Evolutionary conservation across 129 eudicot genomes (phyloP).

Genomic region (Ambrosia artemisiifolia): DNA sequence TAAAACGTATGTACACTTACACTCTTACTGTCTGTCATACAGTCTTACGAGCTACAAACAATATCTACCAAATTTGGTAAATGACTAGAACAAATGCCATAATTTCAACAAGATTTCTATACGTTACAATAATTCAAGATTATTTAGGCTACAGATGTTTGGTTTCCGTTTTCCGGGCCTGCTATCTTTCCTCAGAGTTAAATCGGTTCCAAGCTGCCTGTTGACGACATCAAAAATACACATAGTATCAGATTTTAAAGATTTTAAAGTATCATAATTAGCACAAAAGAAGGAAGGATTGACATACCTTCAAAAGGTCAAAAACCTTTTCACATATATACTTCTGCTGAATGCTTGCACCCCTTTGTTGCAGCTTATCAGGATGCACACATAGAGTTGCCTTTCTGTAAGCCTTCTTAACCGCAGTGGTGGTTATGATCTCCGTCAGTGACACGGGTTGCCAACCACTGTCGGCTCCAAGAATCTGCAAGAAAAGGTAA

Average conservation of each 20-base stretch:
- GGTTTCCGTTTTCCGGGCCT: neutral
- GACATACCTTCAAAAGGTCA: slow-evolving; percentile 85
- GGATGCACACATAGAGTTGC: slow-evolving; percentile 98
- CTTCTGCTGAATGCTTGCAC: slow-evolving; percentile 91
- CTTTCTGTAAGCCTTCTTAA: slow-evolving; percentile 90
- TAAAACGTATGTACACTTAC: slow-evolving; percentile 5
- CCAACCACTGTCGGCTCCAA: slow-evolving; percentile 94
- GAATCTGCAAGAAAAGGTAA: slow-evolving; percentile 51
- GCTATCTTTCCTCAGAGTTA: slow-evolving; percentile 5
- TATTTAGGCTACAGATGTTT: neutral
- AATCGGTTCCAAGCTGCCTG: slow-evolving; percentile 15
- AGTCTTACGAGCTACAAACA: neutral
- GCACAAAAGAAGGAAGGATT: neutral
- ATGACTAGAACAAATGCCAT: neutral
- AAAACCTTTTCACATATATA: slow-evolving; percentile 96
- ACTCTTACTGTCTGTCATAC: slow-evolving; percentile 7
- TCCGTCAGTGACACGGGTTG: slow-evolving; percentile 82
- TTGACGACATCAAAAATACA: neutral
- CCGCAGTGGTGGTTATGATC: slow-evolving; percentile 68
- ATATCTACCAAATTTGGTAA: slow-evolving; percentile 3
- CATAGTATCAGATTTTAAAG: neutral
- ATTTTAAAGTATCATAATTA: neutral
- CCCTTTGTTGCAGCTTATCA: slow-evolving; percentile 94
- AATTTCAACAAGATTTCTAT: slow-evolving; percentile 4
- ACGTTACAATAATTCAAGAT: neutral